Evolutionary conservation across 257 asterid genomes (phyloP).

Genomic region (Solanum rostratum): DNA sequence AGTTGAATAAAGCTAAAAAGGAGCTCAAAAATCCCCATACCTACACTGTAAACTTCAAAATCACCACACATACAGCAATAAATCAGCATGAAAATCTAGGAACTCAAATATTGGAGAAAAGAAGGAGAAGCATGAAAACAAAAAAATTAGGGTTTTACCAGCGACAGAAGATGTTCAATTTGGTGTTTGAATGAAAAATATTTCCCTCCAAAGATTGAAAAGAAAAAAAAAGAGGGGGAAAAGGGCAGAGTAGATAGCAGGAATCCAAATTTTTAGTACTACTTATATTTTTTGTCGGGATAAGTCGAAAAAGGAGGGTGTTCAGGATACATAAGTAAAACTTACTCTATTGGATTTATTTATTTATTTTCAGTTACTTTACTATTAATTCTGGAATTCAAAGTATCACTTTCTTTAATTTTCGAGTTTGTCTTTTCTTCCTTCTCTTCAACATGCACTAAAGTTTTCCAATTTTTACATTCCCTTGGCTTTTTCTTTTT

Average conservation of each 20-base stretch:
- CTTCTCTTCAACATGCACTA: background rate
- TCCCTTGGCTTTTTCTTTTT: background rate
- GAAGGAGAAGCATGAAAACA: constrained; percentile 1
- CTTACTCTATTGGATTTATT: background rate
- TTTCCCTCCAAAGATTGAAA: constrained; percentile 70
- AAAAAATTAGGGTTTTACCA: constrained; percentile 8
- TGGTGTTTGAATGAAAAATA: background rate
- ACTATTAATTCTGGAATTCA: background rate
- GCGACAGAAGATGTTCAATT: background rate
- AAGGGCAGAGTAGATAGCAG: constrained; percentile 23
- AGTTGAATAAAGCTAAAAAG: constrained; percentile 1
- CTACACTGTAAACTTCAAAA: constrained; percentile 6
- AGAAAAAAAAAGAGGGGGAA: constrained; percentile 8
- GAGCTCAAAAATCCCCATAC: constrained; percentile 18
- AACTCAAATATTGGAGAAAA: background rate
- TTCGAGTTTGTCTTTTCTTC: constrained; percentile 1
- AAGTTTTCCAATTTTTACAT: background rate
- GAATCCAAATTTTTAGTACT: background rate
- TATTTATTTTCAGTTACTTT: background rate
- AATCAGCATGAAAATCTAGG: background rate
- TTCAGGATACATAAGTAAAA: constrained; percentile 6
- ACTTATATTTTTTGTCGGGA: constrained; percentile 5
- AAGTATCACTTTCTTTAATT: constrained; percentile 27
- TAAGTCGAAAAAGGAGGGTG: background rate
- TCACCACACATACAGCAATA: background rate